phyloP scores from a whole-genome alignment of 345 rosid genomes.

The Citrus medica region DNA sequence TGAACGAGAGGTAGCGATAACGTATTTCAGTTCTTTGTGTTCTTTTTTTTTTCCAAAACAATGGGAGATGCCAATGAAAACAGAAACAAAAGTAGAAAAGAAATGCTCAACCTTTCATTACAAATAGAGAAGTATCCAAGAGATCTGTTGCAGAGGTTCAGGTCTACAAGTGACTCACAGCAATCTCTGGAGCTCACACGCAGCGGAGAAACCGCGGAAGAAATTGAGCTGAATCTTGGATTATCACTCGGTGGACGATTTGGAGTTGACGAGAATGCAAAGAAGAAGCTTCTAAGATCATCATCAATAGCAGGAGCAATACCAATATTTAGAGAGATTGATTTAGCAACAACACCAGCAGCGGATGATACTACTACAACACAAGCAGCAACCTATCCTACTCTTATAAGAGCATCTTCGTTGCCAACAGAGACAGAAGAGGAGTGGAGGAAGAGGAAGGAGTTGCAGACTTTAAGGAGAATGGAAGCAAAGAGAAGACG shows the following conservation, averaged over 20 bases:
- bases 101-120: constrained; percentile 54
- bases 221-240: constrained; percentile 85
- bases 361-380: background rate
- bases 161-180: constrained; percentile 25
- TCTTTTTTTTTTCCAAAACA: constrained; percentile 9
- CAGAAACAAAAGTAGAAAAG: constrained; percentile 38
- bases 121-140: constrained; percentile 59
- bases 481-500: constrained; percentile 87
- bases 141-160: constrained; percentile 76
- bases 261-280: constrained; percentile 69
- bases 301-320: constrained; percentile 65
- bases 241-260: constrained; percentile 84
- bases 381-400: constrained; percentile 34
- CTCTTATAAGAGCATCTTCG: constrained; percentile 75
- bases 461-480: constrained; percentile 70
- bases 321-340: constrained; percentile 35
- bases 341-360: background rate
- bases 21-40: background rate
- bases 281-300: constrained; percentile 56
- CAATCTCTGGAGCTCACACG: constrained; percentile 10
- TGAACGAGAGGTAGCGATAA: background rate
- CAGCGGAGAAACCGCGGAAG: constrained; percentile 19
- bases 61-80: constrained; percentile 59
- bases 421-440: constrained; percentile 87
- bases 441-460: constrained; percentile 91